Base-by-base conservation (phyloP, 495 filamentous ascomycete genomes). In the Aspergillus incahuasiensis region DNA sequence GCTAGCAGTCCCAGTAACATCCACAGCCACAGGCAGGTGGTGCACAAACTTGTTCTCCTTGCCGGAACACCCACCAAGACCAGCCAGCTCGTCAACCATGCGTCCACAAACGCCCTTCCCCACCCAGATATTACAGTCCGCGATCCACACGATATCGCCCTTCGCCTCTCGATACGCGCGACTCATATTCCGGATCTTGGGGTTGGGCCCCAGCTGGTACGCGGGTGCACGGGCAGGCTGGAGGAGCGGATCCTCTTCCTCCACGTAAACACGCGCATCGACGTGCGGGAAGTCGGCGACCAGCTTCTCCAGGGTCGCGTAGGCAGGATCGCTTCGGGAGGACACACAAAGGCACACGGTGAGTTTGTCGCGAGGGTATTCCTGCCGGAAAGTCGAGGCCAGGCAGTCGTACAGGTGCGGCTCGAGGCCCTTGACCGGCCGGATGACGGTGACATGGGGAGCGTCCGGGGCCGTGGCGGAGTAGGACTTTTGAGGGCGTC, bases 111-210 rank as follows among this genome's bases (percentile, higher is more conserved):
- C 91, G 12, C 87, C 85, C 21, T 79, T 83, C 9, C 83, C 83
- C 25, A 97, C 79, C 95, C 95, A 99, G 40, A 97, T 83, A 66
- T 99, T 99, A 73, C 91, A 96, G 68, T 99, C 95, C 21, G 95
- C 82, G 43, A 96, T 85, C 95, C 95, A 99, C 21, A 97, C 76
- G 44, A 97, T 82, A 64, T 97, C 91, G 0, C 90, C 89, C 56
- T 88, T 89, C 0, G 92, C 90, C 67, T 97, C 95, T n/a, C 95
- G 75, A 63, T 96, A 99, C 5, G 87, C 92, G 18, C 91, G 83
- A 62, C 92, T 97, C 82, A 97, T 88, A 63, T 97, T 99, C 20
- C 95, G 81, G 63, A 99, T 96, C 74, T 99, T 99, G 11, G 95
- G 95, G 69, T 99, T 99, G 5, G 95, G 95, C 0, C 95, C 95